Conservation (phyloP, 2,329 filamentous ascomycete genomes). For the Fusarium kyushuense region DNA sequence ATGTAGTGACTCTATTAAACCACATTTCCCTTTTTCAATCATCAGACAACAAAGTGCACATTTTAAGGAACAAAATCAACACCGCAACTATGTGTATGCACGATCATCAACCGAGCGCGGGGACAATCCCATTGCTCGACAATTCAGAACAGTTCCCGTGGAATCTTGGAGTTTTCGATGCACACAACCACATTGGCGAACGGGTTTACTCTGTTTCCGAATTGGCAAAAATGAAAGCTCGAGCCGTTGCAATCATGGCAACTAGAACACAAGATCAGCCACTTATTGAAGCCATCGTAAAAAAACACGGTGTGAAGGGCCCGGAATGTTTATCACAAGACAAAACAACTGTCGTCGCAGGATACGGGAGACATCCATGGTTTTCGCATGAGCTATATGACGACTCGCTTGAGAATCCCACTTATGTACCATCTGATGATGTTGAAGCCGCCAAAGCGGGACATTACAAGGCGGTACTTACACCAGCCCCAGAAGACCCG, state of each 20-base stretch:
- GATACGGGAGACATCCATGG: conserved; percentile 45
- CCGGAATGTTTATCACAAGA: conserved; percentile 2
- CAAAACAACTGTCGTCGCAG: conserved; percentile 27
- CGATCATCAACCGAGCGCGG: conserved; percentile 8
- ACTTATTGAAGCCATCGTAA: conserved; percentile 15
- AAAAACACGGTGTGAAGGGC: conserved; percentile 8
- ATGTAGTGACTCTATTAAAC: neutral
- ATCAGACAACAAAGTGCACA: neutral
- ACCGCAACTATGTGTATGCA: conserved; percentile 26
- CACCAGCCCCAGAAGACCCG: conserved; percentile 30
- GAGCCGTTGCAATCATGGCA: conserved; percentile 38
- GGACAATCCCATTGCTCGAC: neutral
- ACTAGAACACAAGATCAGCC: conserved; percentile 44
- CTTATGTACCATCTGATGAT: neutral
- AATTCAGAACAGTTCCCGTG: conserved; percentile 38
- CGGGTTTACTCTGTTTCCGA: conserved; percentile 4
- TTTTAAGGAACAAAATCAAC: no score
- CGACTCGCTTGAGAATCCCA: conserved; percentile 7
- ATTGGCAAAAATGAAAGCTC: conserved; percentile 32
- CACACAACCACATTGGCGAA: conserved; percentile 44
- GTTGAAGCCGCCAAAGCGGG: conserved; percentile 21
- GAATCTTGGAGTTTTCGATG: conserved; percentile 51
- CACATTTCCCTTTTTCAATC: no score
- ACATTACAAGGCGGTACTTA: conserved; percentile 38
- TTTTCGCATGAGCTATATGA: conserved; percentile 45